Base-by-base conservation (phyloP, 2,329 filamentous ascomycete species). In the Aureobasidium uvarum region DNA sequence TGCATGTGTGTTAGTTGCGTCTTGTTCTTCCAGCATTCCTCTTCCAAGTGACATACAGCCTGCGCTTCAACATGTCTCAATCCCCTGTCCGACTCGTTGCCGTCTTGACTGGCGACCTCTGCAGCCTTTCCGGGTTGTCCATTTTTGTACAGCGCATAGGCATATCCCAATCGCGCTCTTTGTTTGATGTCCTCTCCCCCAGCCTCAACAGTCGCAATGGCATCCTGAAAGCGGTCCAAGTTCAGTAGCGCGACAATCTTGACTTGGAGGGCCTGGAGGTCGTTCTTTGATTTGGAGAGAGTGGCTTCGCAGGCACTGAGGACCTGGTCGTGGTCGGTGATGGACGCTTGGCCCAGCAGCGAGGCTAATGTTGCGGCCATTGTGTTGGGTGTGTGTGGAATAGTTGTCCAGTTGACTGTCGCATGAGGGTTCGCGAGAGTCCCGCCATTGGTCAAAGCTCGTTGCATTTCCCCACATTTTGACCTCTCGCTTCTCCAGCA, bases 121-220 rank as follows among this genome's bases (percentile, higher is more conserved):
- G 84, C 81, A 23, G 91, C 90, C 65, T 88, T 87, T 23, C 83
- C 79, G 1, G 91, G 83, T 69, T 86, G 82, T 28, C 90, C 89
- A 0, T 85, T 84, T 79, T 93, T 95, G 79, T 95, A 96, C 23
- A 93, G 82, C n/a, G 89, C 88, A 79, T 96, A 96, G 2, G 89
- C 85, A 74, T 88, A 88, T 76, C 93, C 91, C 50, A 93, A 81
- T 18, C 78, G 73, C 69, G 88, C 90, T 66, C 78, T 77, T 45
- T 84, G 79, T 73, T 87, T 85, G 66, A 93, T 78, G 68, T 79
- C 80, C 66, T 84, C 80, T 56, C 86, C 86, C 20, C 82, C 86
- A 41, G 87, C 85, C 67, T 87, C 84, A 66, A 94, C 83, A 64
- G 86, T 83, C 66, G 86, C 85, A 55, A 92, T 80, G 52, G 89